These are phyloP conservation scores for Umbelopsis sp. DNA, from an alignment of 371 early-diverging fungal genomes.

Conservation along the genomic window DNA sequence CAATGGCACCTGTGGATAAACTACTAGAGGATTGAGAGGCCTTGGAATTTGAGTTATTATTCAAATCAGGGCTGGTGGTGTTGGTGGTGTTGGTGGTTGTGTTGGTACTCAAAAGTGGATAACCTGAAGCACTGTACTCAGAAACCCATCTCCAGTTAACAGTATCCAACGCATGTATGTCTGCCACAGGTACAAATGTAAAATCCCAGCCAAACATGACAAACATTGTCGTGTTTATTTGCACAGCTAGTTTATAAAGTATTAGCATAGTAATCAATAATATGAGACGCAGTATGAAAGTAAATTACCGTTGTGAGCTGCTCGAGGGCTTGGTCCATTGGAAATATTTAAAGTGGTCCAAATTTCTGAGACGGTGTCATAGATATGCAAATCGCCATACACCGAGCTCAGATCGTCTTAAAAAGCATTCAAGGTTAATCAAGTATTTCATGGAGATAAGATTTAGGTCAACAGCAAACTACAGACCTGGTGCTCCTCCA, in stretches of 20 bases:
- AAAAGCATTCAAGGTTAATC: not conserved
- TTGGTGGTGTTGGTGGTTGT: not conserved
- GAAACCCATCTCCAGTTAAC: slow-evolving; percentile 21
- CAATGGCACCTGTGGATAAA: not conserved
- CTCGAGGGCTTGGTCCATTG: slow-evolving; percentile 22
- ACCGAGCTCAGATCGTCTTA: not conserved
- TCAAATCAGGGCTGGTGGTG: not conserved
- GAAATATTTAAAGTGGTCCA: slow-evolving; percentile 19
- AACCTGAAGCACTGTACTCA: slow-evolving; percentile 10
- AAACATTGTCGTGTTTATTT: slow-evolving; percentile 21
- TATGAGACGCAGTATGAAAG: not conserved
- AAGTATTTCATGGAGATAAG: not conserved
- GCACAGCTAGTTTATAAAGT: not conserved
- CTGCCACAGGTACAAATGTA: not conserved
- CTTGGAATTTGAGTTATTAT: not conserved
- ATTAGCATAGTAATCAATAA: not conserved
- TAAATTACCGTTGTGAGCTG: slow-evolving; percentile 26
- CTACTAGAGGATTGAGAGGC: not conserved
- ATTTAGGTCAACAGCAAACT: not conserved
- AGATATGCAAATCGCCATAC: slow-evolving; percentile 19
- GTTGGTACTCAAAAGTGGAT: not conserved
- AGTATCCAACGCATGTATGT: slow-evolving; percentile 22
- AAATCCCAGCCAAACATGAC: slow-evolving; percentile 25
- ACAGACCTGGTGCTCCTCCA: slow-evolving; percentile 25
- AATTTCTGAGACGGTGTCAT: slow-evolving; percentile 20